Evolutionary conservation across 345 rosid genomes (phyloP).

Genomic region (Citrus trifoliata): DNA sequence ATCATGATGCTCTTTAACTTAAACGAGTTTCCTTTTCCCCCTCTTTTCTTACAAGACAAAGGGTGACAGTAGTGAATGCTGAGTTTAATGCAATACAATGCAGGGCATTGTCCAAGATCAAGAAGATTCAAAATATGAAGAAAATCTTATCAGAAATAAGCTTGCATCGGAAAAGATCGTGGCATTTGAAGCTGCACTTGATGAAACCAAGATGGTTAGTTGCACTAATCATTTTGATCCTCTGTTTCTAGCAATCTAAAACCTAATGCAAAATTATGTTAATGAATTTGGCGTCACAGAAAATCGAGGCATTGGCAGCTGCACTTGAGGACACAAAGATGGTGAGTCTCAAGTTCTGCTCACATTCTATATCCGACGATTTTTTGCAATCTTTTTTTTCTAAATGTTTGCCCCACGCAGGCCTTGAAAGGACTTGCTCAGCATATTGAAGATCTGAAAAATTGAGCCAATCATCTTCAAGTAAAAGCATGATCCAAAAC

Average conservation of each 20-base stretch:
- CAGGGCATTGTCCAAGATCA: slow-evolving; percentile 15
- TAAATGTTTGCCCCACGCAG: slow-evolving; percentile 16
- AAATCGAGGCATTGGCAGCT: slow-evolving; percentile 40
- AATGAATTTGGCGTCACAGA: slow-evolving; percentile 19
- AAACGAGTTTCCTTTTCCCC: background rate
- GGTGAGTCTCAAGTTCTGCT: slow-evolving; percentile 22
- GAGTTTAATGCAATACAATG: background rate
- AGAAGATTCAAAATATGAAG: slow-evolving; percentile 10
- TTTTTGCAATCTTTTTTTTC: background rate
- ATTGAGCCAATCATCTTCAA: slow-evolving; percentile 1
- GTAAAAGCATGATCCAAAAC: background rate
- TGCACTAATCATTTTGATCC: background rate
- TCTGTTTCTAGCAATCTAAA: background rate
- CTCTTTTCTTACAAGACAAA: background rate
- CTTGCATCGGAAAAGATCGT: slow-evolving; percentile 19
- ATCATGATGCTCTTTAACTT: background rate
- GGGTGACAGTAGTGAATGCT: too few relatives aligned
- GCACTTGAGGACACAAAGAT: slow-evolving; percentile 37
- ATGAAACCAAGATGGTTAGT: slow-evolving; percentile 34
- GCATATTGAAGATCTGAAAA: slow-evolving; percentile 26
- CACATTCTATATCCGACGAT: background rate
- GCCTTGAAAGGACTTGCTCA: slow-evolving; percentile 34
- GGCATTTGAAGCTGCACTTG: slow-evolving; percentile 25
- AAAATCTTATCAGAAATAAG: background rate
- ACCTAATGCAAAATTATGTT: background rate